phyloP scores from a whole-genome alignment of 306 rosid species.

The Trichosanthes cucumerina region DNA sequence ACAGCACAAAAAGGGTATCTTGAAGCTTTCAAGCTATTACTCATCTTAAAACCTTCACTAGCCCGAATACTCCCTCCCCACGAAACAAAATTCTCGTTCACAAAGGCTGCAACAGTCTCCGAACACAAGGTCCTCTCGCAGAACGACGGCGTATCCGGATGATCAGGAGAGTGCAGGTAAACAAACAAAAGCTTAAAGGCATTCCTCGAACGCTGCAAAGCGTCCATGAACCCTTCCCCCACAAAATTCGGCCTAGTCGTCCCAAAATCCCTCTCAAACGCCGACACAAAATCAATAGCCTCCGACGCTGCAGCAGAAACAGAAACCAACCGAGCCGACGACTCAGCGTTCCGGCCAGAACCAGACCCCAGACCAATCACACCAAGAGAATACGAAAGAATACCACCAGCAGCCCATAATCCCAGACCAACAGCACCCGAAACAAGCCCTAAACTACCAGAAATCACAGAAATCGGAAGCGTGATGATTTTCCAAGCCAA shows the following conservation, averaged over 20 bases:
- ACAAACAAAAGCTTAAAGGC: slow-evolving; percentile 68
- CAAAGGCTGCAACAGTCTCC: slow-evolving; percentile 36
- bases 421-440: slow-evolving; percentile 85
- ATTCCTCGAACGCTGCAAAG: slow-evolving; percentile 73
- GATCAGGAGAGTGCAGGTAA: slow-evolving; percentile 92
- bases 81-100: slow-evolving; percentile 78
- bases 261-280: slow-evolving; percentile 72
- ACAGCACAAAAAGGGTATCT: slow-evolving; percentile 87
- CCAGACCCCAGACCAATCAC: slow-evolving; percentile 54
- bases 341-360: slow-evolving; percentile 17
- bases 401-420: slow-evolving; percentile 91
- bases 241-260: slow-evolving; percentile 49
- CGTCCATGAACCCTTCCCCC: slow-evolving; percentile 81
- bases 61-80: slow-evolving; percentile 95
- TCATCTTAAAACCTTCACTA: slow-evolving; percentile 97
- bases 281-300: slow-evolving; percentile 54
- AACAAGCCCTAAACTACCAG: slow-evolving; percentile 69
- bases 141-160: slow-evolving; percentile 76
- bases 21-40: slow-evolving; percentile 90
- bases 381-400: slow-evolving; percentile 75
- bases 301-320: slow-evolving; percentile 54
- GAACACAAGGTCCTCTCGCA: slow-evolving; percentile 81
- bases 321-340: slow-evolving; percentile 47
- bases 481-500: slow-evolving; percentile 72
- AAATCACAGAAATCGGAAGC: slow-evolving; percentile 68